phyloP scores from a whole-genome alignment of 257 asterid species.

The Plantago major region DNA sequence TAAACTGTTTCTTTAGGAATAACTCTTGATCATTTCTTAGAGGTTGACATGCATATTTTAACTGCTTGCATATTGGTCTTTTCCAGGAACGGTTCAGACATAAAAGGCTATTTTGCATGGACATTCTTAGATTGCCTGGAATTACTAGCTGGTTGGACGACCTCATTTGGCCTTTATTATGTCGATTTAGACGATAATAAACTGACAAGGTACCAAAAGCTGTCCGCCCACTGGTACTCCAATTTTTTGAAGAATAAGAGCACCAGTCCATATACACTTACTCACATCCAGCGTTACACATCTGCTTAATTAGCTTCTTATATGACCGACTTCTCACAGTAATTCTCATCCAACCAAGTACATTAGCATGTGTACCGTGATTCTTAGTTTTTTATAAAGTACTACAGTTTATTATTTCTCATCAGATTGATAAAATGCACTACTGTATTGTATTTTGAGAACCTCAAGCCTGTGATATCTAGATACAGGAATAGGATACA shows the following conservation, averaged over 20 bases:
- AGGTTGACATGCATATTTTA: too few relatives aligned
- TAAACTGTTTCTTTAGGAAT: too few relatives aligned
- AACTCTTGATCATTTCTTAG: too few relatives aligned
- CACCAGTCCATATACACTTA: not conserved
- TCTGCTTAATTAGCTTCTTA: not conserved
- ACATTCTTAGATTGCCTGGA: slow-evolving; percentile 56
- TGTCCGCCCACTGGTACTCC: slow-evolving; percentile 26
- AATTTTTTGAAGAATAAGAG: slow-evolving; percentile 28
- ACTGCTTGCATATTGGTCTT: not conserved
- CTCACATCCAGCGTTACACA: not conserved
- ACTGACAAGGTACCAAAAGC: slow-evolving; percentile 29
- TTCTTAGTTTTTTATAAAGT: too few relatives aligned
- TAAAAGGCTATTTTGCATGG: slow-evolving; percentile 57
- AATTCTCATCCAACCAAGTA: not conserved
- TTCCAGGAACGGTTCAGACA: slow-evolving; percentile 50
- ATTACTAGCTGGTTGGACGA: slow-evolving; percentile 32
- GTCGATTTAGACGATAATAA: slow-evolving; percentile 56
- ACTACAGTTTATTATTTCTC: too few relatives aligned
- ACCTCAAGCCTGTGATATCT: too few relatives aligned
- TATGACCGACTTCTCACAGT: not conserved
- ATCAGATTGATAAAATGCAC: too few relatives aligned
- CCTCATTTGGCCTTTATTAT: slow-evolving; percentile 39
- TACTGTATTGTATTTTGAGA: too few relatives aligned
- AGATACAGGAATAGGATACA: too few relatives aligned
- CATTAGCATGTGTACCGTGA: too few relatives aligned